Evolutionary conservation across 139 green algal genomes (phyloP).

Genomic region (Coccomyxa sp.): DNA sequence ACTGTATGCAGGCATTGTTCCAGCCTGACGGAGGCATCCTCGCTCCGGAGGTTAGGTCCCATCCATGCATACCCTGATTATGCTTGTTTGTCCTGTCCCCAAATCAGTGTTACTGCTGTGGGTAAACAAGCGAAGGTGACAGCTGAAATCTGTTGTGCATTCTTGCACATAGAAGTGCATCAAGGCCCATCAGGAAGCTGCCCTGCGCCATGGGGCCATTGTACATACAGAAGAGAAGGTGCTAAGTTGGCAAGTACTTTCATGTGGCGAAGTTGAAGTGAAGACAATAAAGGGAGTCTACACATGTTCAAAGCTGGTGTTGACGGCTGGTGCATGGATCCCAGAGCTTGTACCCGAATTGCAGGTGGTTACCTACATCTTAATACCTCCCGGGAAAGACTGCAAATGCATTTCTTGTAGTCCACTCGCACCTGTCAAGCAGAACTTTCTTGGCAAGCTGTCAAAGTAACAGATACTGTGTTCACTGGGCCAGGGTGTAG

Average conservation of each 20-base stretch:
- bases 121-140: no score
- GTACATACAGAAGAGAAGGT: slow-evolving; percentile 21
- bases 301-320: slow-evolving; percentile 36
- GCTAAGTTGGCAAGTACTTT: slow-evolving; percentile 22
- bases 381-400: no score
- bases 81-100: no score
- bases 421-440: neutral
- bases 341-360: slow-evolving; percentile 59
- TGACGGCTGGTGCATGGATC: slow-evolving; percentile 65
- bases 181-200: slow-evolving; percentile 30
- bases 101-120: no score
- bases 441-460: neutral
- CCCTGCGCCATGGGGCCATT: slow-evolving; percentile 20
- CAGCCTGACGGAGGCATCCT: slow-evolving; percentile 64
- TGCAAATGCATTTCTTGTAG: neutral
- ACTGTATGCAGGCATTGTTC: slow-evolving; percentile 35
- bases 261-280: slow-evolving; percentile 22
- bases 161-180: slow-evolving; percentile 30
- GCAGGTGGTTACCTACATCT: slow-evolving; percentile 20
- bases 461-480: neutral
- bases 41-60: slow-evolving; percentile 34
- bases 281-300: slow-evolving; percentile 24
- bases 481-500: neutral
- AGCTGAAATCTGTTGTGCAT: neutral
- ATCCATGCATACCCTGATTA: no score